Base-by-base conservation (phyloP, 116 monocot genomes). In the Phalaenopsis hybrid region DNA sequence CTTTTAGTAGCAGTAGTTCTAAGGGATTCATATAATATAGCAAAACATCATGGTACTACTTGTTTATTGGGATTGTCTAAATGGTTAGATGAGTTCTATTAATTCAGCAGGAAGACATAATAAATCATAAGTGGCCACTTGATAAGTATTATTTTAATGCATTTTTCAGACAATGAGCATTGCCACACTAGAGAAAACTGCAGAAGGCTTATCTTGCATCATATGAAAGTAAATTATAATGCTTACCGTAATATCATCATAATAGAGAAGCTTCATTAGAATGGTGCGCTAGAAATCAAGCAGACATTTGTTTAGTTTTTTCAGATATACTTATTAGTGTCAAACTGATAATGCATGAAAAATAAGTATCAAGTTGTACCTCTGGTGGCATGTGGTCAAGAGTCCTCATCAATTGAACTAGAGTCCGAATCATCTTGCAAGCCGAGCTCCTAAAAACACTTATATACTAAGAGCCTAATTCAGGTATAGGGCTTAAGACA, bases 201-300 rank as follows among this genome's bases (percentile, higher is more conserved):
- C 63, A 63, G n/a, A 63, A 63, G 63, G n/a, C 63, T 25, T 6
- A 63, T 25, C 6, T 63, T 63, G 63, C 63, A 44, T 20, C 25
- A n/a, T 75, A 75, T 6, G 5, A 6, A 11, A 82, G 2, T 41
- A 5, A 41, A 81, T 77, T 17, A 51, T 52, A 20, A 67, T 3
- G 6, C 84, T 44, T 95, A 99, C 98, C 88, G 95, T 99, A 52
- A 92, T 85, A 79, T 93, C 92, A 78, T 99, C 98, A 80, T 99
- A 95, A 83, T 95, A 99, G 20, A 89, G 86, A 80, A 99, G 93
- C 88, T 99, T 99, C 98, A 99, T 99, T 82, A 99, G 76, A 81
- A 99, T 95, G 76, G 88, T 91, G 33, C 98, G 90, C 98, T 99
- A 91, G 76, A 83, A 86, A 25, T 86, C 4, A 91, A 81, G 79